These are phyloP conservation scores for Pythium folliculosum DNA, from an alignment of 352 stramenopile species.

Conservation along the genomic window DNA sequence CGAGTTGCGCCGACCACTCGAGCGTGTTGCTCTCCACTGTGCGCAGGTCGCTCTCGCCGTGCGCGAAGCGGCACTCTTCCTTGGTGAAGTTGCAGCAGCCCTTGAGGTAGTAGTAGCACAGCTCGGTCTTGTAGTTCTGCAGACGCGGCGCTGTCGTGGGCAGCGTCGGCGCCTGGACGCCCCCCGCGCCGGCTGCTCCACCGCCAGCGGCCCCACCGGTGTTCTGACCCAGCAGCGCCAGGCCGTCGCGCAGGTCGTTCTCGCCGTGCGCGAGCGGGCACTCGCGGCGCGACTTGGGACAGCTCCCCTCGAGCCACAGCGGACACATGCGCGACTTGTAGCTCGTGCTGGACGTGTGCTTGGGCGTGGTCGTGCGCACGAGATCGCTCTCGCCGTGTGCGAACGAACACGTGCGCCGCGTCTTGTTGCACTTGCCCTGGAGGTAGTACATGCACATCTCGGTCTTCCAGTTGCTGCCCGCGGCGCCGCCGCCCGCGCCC, in stretches of 20 bases:
- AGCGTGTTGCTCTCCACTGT: constrained; percentile 86
- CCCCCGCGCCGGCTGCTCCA: background rate
- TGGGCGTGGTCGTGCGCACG: constrained; percentile 38
- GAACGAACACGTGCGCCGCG: constrained; percentile 84
- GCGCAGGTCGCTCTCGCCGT: constrained; percentile 75
- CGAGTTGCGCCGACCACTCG: constrained; percentile 55
- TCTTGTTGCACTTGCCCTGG: constrained; percentile 90
- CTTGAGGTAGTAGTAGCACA: constrained; percentile 90
- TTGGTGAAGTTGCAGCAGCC: constrained; percentile 89
- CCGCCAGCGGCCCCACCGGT: background rate
- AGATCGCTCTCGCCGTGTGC: constrained; percentile 83
- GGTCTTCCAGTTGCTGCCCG: constrained; percentile 85
- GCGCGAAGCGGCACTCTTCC: constrained; percentile 87
- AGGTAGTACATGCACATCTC: constrained; percentile 91
- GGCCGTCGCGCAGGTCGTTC: constrained; percentile 67
- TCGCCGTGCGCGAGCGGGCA: constrained; percentile 78
- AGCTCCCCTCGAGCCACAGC: constrained; percentile 71
- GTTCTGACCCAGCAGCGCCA: constrained; percentile 32
- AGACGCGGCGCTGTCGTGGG: constrained; percentile 58
- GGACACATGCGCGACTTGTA: constrained; percentile 86
- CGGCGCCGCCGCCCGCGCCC: constrained; percentile 6
- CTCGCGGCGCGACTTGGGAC: constrained; percentile 73
- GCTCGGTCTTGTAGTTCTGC: constrained; percentile 89
- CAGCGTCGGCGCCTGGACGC: constrained; percentile 22
- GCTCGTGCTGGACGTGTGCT: constrained; percentile 42